Percentiles rank a stretch among this genome's conserved stretches.
These are phyloP conservation scores for Manihot esculenta DNA, from an alignment of 441 rosid genomes.

Conservation along the genomic window DNA sequence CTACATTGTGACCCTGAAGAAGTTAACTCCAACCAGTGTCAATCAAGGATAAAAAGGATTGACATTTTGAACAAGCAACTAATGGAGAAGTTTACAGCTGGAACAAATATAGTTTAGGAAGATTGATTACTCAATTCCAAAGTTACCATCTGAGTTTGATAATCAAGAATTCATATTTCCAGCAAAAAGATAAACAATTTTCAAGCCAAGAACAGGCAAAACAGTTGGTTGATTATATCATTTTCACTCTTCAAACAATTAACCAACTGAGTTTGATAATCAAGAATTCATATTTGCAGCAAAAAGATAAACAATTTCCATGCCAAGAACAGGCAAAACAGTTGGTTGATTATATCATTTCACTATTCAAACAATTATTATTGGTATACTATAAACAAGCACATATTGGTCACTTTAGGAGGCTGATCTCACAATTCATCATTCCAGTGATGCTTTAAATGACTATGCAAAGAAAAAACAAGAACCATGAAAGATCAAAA, in stretches of 20 bases:
- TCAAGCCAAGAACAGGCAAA: neutral
- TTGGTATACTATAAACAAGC: neutral
- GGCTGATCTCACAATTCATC: neutral
- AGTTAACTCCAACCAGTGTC: conserved; percentile 28
- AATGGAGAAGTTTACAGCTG: neutral
- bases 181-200: neutral
- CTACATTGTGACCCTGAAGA: conserved; percentile 49
- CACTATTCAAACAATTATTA: neutral
- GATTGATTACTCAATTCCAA: neutral
- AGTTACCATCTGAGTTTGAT: neutral
- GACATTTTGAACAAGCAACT: neutral
- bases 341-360: neutral
- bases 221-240: neutral
- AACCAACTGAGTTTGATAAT: neutral
- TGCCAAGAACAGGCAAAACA: neutral
- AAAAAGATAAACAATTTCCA: neutral
- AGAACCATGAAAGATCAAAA: neutral
- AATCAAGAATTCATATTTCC: neutral
- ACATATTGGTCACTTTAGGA: neutral
- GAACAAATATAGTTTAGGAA: neutral
- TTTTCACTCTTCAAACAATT: too few relatives aligned
- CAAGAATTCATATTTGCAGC: neutral
- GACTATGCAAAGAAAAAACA: neutral
- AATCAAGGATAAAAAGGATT: conserved; percentile 21
- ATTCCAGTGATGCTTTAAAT: neutral